Evolutionary conservation across 2,329 filamentous ascomycete genomes (phyloP).

Genomic region (Hymenotorrendiella dingleyae): DNA sequence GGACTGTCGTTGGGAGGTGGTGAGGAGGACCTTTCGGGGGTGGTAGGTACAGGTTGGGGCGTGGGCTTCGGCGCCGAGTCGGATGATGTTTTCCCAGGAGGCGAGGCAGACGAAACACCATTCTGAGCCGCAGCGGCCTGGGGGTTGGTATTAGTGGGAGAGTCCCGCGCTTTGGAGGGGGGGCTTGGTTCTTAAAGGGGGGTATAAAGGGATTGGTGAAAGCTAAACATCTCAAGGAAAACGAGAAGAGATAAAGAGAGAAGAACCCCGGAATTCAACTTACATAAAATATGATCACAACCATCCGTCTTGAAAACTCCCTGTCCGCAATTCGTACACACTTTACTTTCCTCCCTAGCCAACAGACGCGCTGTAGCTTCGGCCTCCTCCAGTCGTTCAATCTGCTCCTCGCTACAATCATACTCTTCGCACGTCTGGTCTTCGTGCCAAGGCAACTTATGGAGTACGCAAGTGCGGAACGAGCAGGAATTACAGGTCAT

Average conservation of each 20-base stretch:
- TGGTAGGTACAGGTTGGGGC: slow-evolving; percentile 12
- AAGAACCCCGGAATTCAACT: too few relatives aligned
- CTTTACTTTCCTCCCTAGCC: slow-evolving; percentile 12
- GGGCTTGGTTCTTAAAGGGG: too few relatives aligned
- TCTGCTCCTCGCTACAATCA: slow-evolving; percentile 16
- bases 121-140: slow-evolving; percentile 19
- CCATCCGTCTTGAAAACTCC: slow-evolving; percentile 17
- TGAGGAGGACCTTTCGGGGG: slow-evolving; percentile 2
- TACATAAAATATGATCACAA: slow-evolving; percentile 23
- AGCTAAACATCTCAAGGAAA: too few relatives aligned
- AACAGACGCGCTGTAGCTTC: slow-evolving; percentile 22
- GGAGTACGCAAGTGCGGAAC: slow-evolving; percentile 18
- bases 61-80: slow-evolving; percentile 16
- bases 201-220: too few relatives aligned
- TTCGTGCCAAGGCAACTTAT: slow-evolving; percentile 23
- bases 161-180: background rate
- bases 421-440: slow-evolving; percentile 21
- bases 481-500: slow-evolving; percentile 20
- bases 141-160: background rate
- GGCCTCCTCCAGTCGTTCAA: slow-evolving; percentile 22
- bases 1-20: slow-evolving; percentile 1
- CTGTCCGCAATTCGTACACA: slow-evolving; percentile 20
- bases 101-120: slow-evolving; percentile 22
- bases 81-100: slow-evolving; percentile 20
- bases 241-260: background rate